phyloP scores from a whole-genome alignment of 352 stramenopile genomes.

The Aphanomyces invadans region DNA sequence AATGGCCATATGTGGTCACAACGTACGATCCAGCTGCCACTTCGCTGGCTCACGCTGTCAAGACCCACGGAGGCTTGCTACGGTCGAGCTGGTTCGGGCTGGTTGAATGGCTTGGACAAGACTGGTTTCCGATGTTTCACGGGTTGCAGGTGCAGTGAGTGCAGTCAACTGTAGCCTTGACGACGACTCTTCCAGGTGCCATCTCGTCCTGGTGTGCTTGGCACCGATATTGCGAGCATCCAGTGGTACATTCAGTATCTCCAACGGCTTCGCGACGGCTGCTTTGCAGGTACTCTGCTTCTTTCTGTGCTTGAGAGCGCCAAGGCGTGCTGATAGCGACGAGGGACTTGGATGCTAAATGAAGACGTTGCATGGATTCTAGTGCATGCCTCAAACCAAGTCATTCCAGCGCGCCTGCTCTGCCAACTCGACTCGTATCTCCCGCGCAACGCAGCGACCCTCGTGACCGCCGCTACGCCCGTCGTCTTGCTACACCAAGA shows the following conservation, averaged over 20 bases:
- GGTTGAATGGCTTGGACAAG: conserved; percentile 49
- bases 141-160: conserved; percentile 26
- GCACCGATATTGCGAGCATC: not conserved
- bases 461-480: conserved; percentile 27
- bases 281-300: conserved; percentile 57
- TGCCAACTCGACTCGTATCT: conserved; percentile 56
- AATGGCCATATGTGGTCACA: conserved; percentile 78
- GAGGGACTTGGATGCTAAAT: too few relatives aligned
- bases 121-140: conserved; percentile 59
- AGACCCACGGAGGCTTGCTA: conserved; percentile 40
- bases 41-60: conserved; percentile 46
- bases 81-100: conserved; percentile 39
- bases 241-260: conserved; percentile 80
- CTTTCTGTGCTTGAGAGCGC: too few relatives aligned
- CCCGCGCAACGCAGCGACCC: conserved; percentile 28
- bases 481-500: conserved; percentile 74
- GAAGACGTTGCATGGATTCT: too few relatives aligned
- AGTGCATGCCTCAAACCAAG: conserved; percentile 54
- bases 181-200: not conserved
- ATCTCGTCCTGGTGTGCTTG: not conserved
- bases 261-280: conserved; percentile 49
- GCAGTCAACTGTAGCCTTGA: not conserved
- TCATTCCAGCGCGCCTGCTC: conserved; percentile 52
- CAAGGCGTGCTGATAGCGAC: too few relatives aligned
- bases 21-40: conserved; percentile 49